phyloP scores from a whole-genome alignment of 305 asterid genomes.

The Plantago lanceolata region DNA sequence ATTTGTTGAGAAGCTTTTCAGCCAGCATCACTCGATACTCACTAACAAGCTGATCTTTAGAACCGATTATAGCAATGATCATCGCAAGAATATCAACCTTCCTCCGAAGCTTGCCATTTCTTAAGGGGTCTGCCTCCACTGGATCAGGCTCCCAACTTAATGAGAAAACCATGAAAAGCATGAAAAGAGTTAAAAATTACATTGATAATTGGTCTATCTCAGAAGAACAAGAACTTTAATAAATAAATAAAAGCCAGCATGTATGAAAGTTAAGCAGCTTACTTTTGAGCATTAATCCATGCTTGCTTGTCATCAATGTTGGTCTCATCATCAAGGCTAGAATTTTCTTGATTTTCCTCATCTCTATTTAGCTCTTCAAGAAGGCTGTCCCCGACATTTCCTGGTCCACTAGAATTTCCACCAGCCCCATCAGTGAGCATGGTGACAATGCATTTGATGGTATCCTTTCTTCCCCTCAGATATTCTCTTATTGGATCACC shows the following conservation, averaged over 20 bases:
- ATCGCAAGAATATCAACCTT: conserved; percentile 94
- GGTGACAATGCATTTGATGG: conserved; percentile 94
- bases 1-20: conserved; percentile 91
- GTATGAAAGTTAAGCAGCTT: conserved; percentile 18
- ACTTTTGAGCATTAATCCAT: conserved; percentile 89
- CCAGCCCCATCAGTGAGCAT: conserved; percentile 97
- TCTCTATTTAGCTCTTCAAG: conserved; percentile 95
- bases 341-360: conserved; percentile 88
- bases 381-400: conserved; percentile 84
- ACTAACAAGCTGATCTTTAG: conserved; percentile 93
- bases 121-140: conserved; percentile 81
- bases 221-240: not conserved
- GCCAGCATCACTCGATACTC: conserved; percentile 99
- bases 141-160: conserved; percentile 99
- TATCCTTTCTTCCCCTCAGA: conserved; percentile 91
- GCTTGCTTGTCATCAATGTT: conserved; percentile 86
- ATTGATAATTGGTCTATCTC: conserved; percentile 5
- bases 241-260: conserved; percentile 3
- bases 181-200: not conserved
- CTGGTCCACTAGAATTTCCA: conserved; percentile 75
- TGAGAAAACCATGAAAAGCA: conserved; percentile 12
- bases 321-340: conserved; percentile 63
- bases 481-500: conserved; percentile 97
- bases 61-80: conserved; percentile 93
- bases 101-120: conserved; percentile 74